Evolutionary conservation across 2,329 filamentous ascomycete species (phyloP).

Genomic region (Arthrobotrys sphaeroides): DNA sequence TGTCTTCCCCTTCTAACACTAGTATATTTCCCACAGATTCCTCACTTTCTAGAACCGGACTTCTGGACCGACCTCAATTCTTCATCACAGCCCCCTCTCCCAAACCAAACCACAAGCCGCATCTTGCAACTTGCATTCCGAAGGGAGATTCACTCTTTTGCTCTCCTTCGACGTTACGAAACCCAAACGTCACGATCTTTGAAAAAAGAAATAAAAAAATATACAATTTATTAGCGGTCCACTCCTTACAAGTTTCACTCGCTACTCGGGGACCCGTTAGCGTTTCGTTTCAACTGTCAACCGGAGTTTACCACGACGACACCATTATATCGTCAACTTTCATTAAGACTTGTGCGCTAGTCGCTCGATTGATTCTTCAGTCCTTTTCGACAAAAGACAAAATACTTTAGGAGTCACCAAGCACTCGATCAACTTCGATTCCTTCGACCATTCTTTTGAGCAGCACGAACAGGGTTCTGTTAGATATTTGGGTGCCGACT

Average conservation of each 20-base stretch:
- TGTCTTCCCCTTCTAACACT: constrained; percentile 46
- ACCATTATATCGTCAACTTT: constrained; percentile 9
- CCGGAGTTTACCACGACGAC: constrained; percentile 10
- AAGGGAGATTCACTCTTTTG: constrained; percentile 54
- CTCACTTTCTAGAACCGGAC: constrained; percentile 53
- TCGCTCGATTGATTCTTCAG: constrained; percentile 27
- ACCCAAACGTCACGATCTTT: constrained; percentile 32
- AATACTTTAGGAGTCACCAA: constrained; percentile 19
- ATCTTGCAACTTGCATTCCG: constrained; percentile 19
- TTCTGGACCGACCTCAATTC: constrained; percentile 50
- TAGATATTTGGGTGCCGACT: constrained; percentile 16
- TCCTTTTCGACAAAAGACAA: constrained; percentile 16
- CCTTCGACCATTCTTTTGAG: constrained; percentile 23
- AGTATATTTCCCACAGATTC: constrained; percentile 46
- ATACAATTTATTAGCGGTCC: not conserved
- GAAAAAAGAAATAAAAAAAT: too few species aligned
- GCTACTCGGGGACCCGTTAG: constrained; percentile 22
- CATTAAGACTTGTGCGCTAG: constrained; percentile 37
- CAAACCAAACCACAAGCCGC: constrained; percentile 4
- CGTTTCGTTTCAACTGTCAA: constrained; percentile 34
- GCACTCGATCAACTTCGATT: constrained; percentile 20
- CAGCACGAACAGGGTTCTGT: constrained; percentile 32
- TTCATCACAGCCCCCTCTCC: constrained; percentile 8
- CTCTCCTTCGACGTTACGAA: constrained; percentile 52
- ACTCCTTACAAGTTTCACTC: constrained; percentile 1